A percentile compares a stretch with the other conserved stretches of the same genome.
Evolutionary conservation across 2,329 filamentous ascomycete species (phyloP).

Genomic region (Pseudopithomyces chartarum): DNA sequence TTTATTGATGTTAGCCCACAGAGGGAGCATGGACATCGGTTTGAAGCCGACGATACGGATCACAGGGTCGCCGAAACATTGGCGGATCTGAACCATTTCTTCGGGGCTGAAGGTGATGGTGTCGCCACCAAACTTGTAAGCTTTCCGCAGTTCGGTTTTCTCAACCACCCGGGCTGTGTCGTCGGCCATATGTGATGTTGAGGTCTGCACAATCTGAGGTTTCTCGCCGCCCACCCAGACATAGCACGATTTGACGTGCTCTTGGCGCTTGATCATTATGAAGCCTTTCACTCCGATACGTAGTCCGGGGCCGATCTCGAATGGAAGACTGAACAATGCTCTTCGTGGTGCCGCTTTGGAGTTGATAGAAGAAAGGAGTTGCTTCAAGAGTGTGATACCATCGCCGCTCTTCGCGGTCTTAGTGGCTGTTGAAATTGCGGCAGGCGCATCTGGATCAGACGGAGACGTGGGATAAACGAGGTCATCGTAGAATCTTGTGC

Average conservation of each 20-base stretch:
- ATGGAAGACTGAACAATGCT: slow-evolving; percentile 81
- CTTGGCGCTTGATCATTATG: slow-evolving; percentile 83
- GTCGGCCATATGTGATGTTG: slow-evolving; percentile 76
- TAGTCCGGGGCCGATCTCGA: slow-evolving; percentile 84
- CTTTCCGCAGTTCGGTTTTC: slow-evolving; percentile 82
- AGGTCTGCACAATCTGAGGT: slow-evolving; percentile 76
- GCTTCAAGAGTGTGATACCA: slow-evolving; percentile 78
- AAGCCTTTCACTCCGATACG: slow-evolving; percentile 93
- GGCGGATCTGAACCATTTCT: slow-evolving; percentile 75
- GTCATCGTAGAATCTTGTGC: slow-evolving; percentile 90
- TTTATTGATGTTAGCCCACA: slow-evolving; percentile 85
- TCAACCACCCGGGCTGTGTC: slow-evolving; percentile 79
- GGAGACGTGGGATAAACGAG: slow-evolving; percentile 80
- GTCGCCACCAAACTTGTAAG: slow-evolving; percentile 94
- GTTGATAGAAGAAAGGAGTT: slow-evolving; percentile 84
- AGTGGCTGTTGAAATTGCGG: slow-evolving; percentile 58
- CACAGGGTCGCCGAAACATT: slow-evolving; percentile 76
- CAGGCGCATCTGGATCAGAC: slow-evolving; percentile 69
- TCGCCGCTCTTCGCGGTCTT: slow-evolving; percentile 71
- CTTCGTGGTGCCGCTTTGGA: slow-evolving; percentile 87
- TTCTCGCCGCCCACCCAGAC: slow-evolving; percentile 88
- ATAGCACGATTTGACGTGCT: slow-evolving; percentile 80
- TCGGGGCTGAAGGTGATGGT: slow-evolving; percentile 85
- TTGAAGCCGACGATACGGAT: slow-evolving; percentile 97
- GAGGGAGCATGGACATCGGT: slow-evolving; percentile 70